A percentile compares a stretch with the other conserved stretches of the same genome.
phyloP scores from a whole-genome alignment of 1,284 basidiomycete genomes.

The Entoloma clypeatum region DNA sequence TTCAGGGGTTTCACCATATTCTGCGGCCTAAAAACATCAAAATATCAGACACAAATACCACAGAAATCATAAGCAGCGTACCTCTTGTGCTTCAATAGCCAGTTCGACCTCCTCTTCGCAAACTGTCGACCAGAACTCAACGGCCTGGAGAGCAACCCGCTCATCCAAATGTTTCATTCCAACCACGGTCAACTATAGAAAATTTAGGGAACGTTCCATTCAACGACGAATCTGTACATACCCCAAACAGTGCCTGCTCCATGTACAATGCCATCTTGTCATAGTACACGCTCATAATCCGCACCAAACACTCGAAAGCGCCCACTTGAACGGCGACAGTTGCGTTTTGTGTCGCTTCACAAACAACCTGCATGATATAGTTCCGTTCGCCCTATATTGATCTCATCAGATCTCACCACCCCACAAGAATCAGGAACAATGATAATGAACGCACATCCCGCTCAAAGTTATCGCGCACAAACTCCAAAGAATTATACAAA shows the following conservation, averaged over 20 bases:
- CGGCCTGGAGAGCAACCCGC: slow-evolving; percentile 90
- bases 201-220: slow-evolving; percentile 20
- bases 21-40: slow-evolving; percentile 60
- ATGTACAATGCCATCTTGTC: slow-evolving; percentile 99
- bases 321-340: slow-evolving; percentile 83
- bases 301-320: slow-evolving; percentile 93
- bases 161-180: slow-evolving; percentile 97
- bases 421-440: slow-evolving; percentile 9
- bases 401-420: slow-evolving; percentile 16
- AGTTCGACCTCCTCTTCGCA: slow-evolving; percentile 97
- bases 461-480: slow-evolving; percentile 97
- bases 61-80: slow-evolving; percentile 30
- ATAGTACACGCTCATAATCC: slow-evolving; percentile 98
- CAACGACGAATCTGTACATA: slow-evolving; percentile 37
- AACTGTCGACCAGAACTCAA: slow-evolving; percentile 99
- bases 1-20: slow-evolving; percentile 90
- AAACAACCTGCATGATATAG: slow-evolving; percentile 99
- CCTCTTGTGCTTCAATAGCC: slow-evolving; percentile 90
- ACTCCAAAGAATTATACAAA: slow-evolving; percentile 94
- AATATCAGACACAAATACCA: background rate
- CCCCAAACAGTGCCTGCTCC: slow-evolving; percentile 97
- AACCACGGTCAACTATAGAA: slow-evolving; percentile 84
- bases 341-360: slow-evolving; percentile 92
- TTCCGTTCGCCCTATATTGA: slow-evolving; percentile 86
- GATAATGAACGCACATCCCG: slow-evolving; percentile 65